Evolutionary conservation across 441 rosid species (phyloP).

Genomic region (Erodium trifolium): DNA sequence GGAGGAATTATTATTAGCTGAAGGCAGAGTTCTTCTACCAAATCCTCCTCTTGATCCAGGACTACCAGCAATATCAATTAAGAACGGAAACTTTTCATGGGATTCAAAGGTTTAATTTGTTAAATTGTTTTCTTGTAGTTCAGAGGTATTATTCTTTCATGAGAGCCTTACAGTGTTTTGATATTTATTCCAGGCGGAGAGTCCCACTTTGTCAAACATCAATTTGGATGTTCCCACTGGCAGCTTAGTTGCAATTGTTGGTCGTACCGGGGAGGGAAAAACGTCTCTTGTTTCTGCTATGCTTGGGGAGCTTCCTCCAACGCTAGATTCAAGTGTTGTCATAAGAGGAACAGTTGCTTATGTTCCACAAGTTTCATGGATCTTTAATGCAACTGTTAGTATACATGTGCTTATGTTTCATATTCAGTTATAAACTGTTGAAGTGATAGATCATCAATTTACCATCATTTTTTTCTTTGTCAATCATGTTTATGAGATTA

Average conservation of each 20-base stretch:
- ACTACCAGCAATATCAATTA: constrained; percentile 73
- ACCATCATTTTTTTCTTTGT: background rate
- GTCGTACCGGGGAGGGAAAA: constrained; percentile 94
- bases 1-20: constrained; percentile 86
- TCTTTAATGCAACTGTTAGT: constrained; percentile 92
- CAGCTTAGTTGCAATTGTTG: constrained; percentile 90
- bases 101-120: constrained; percentile 66
- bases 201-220: constrained; percentile 68
- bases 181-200: constrained; percentile 51
- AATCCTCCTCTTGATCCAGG: constrained; percentile 81
- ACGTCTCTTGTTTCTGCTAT: constrained; percentile 94
- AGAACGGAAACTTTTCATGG: constrained; percentile 91
- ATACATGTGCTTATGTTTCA: constrained; percentile 20
- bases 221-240: constrained; percentile 78
- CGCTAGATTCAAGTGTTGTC: constrained; percentile 47
- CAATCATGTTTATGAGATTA: constrained; percentile 1
- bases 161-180: background rate
- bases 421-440: background rate
- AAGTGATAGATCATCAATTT: constrained; percentile 5
- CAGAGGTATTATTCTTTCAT: background rate
- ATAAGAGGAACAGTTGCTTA: constrained; percentile 82
- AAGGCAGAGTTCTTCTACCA: constrained; percentile 84
- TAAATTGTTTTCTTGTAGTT: constrained; percentile 9
- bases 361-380: constrained; percentile 99
- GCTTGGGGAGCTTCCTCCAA: constrained; percentile 87